Conservation (phyloP, 2,329 filamentous ascomycete genomes). For the Pseudopyricularia cyperi region DNA sequence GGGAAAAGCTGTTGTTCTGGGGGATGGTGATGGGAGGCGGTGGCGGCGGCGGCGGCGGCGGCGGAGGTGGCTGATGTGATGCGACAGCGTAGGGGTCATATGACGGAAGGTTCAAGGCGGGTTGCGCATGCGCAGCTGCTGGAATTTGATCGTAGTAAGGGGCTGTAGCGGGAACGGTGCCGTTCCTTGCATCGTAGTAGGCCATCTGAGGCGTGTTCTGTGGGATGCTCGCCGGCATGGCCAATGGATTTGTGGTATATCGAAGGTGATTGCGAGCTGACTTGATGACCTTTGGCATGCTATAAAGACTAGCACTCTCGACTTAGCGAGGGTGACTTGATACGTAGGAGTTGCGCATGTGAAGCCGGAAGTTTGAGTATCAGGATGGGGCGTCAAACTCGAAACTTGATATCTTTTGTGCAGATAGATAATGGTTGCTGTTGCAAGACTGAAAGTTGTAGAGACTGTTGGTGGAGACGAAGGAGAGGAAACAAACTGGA, state of each 20-base stretch:
- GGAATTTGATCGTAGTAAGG: conserved; percentile 19
- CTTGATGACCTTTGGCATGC: conserved; percentile 16
- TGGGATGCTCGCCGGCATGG: conserved; percentile 1
- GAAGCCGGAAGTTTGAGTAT: background rate
- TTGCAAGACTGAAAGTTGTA: background rate
- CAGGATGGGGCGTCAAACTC: background rate
- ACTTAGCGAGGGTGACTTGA: background rate
- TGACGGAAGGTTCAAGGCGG: conserved; percentile 12
- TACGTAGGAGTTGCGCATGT: too few relatives aligned
- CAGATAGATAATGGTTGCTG: background rate
- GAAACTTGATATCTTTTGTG: background rate
- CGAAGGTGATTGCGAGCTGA: conserved; percentile 7
- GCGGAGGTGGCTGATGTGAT: conserved; percentile 6
- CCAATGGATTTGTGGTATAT: background rate
- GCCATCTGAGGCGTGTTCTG: conserved; percentile 12
- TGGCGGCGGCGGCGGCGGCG: conserved; percentile 7
- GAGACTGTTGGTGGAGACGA: conserved; percentile 4
- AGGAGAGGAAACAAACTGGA: conserved; percentile 9
- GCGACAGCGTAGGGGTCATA: conserved; percentile 21
- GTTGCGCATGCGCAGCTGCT: conserved; percentile 9
- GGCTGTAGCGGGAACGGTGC: conserved; percentile 7
- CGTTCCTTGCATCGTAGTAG: conserved; percentile 16
- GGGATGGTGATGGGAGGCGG: conserved; percentile 46
- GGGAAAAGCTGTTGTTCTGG: conserved; percentile 49
- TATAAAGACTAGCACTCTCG: background rate